Evolutionary conservation across 805 yeast genomes (phyloP), one percentile per base, ranked within the genome.

Genomic region (Maudiozyma turicensis): DNA sequence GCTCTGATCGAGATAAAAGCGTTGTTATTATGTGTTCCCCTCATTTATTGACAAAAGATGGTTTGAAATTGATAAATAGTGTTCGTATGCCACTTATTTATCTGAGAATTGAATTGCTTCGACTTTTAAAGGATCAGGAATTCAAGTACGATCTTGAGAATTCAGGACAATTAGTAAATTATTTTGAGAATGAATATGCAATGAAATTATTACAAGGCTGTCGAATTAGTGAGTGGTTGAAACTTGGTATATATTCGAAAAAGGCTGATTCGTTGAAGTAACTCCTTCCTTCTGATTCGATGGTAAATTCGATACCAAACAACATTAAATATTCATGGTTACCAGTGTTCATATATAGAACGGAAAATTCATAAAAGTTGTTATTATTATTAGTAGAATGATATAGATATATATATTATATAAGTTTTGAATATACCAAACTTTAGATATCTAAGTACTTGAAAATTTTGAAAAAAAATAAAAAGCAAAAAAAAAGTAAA

Each of bases 1-100:
- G 45, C 11, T 41, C 48, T 1, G 54, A 59, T 31, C 48, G 54
- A 14, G 56, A 58, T 48, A 52, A 52, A 34, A 56, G 61, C 3
- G 47, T 63, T 4, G 52, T 60, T 20, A 50, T 66, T 26, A 57
- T 66, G 58, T 63, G 68, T 43, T 63, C 68, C 0, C 67, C 70
- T 14, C 60, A 63, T 43, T 40, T 59, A 38, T 52, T 65, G 6
- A 63, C 70, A 2, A 56, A 55, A 29, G 64, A 60, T 40, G 64
- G 67, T 1, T 40, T 66, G 11, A 55, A 51, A 15, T 50, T 64
- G 11, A 57, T 66, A 42, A 61, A 66, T 46, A 52, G 50, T 15
- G 48, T 61, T 8, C 50, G 53, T 7, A 48, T 65, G n/a, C 68
- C 68, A 5, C 35, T 66, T 42, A 50, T 66, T n/a, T 66, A 59